Base-by-base conservation (phyloP, 2,329 filamentous ascomycete genomes). In the Chaetomiaceae sp. region DNA sequence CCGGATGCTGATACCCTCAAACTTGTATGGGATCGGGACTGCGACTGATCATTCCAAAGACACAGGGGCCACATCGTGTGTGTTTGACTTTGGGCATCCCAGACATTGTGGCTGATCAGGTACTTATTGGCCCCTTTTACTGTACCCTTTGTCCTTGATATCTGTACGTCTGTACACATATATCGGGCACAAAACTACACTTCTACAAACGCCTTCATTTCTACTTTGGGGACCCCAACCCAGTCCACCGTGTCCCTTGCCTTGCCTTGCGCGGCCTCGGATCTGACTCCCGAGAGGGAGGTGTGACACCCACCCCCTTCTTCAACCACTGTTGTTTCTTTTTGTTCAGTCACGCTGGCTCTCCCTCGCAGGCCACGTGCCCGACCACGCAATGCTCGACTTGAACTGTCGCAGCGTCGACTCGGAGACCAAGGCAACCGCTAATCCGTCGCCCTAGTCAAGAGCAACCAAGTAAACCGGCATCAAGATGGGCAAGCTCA, bases 401-500 rank as follows among this genome's bases (percentile, higher is more conserved):
- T 42, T n/a, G 19, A 43, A 39, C 31, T 31, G 45, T 39, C 5
- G 10, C 16, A 10, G 23, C n/a, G 8, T 33, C 35, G 3, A 33
- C 21, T 16, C 10, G 16, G 20, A 21, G 14, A 17, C 2, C 38
- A 42, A 3, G 1, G 10, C 23, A 34, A 12, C 12, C 12, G 14
- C 14, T 13, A n/a, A 33, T 13, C 30, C 10, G 37, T 16, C 23
- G 31, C 25, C 27, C n/a, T 27, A 5, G 9, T 17, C 23, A 19
- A 7, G 12, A 38, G 7, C 16, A 17, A 38, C 7, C 7, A 17
- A 38, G 16, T 9, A 38, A 8, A 17, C 4, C 12, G 5, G 5
- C 10, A 12, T 33, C 54, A 60, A 44, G 27, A 70, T 70, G 68
- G 62, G 46, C 44, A 70, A 63, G 43, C 60, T 68, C 48, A 68